Conservation (phyloP, 352 stramenopile genomes). For the Globisporangium sylvaticum region DNA sequence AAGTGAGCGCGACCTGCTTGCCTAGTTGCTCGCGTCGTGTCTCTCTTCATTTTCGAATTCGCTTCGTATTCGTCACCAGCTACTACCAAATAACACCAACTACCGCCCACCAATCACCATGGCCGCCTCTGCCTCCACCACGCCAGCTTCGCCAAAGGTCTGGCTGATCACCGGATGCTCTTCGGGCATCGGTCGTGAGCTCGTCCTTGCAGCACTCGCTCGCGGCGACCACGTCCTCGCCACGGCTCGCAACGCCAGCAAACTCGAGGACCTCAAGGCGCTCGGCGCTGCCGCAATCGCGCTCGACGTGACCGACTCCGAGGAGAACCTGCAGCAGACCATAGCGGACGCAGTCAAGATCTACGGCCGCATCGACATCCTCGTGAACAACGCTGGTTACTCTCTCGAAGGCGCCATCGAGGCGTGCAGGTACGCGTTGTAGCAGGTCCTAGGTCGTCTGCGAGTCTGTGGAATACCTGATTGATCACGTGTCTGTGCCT, state of each 20-base stretch:
- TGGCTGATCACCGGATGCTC: neutral
- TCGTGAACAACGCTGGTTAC: constrained; percentile 55
- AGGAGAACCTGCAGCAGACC: neutral
- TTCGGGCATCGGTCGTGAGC: neutral
- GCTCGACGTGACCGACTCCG: neutral
- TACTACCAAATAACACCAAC: neutral
- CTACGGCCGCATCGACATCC: constrained; percentile 34
- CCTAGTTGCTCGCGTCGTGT: neutral
- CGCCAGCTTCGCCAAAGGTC: neutral
- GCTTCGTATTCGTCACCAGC: neutral
- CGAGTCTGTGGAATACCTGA: neutral
- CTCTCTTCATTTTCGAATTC: neutral
- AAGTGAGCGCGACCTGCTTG: neutral
- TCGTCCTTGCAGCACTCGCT: neutral
- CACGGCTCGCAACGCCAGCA: neutral
- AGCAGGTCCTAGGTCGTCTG: neutral
- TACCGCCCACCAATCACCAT: neutral
- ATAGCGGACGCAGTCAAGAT: neutral
- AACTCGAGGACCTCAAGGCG: neutral
- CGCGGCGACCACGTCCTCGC: neutral
- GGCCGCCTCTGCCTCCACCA: neutral
- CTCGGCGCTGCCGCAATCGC: neutral
- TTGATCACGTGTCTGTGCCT: too few species aligned
- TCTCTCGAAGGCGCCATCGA: neutral
- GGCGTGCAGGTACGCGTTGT: neutral